phyloP scores from a whole-genome alignment of 208 protist genomes.

The Trypanosoma caninum region DNA sequence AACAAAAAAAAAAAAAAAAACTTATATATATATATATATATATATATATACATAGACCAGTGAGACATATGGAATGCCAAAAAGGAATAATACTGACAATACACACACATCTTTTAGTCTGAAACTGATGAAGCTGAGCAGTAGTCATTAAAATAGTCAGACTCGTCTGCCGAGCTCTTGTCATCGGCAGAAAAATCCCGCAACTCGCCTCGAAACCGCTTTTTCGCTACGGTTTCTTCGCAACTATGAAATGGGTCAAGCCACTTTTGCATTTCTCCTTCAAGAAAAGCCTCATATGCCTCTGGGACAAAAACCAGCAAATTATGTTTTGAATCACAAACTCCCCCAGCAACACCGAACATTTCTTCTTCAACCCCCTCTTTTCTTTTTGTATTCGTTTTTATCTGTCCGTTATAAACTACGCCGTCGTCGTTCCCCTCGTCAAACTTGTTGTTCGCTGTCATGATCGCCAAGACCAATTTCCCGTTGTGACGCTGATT shows the following conservation, averaged over 20 bases:
- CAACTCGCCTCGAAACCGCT: background rate
- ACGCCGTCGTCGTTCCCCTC: background rate
- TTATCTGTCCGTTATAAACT: too few relatives aligned
- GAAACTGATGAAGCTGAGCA: slow-evolving; percentile 16
- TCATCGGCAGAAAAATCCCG: slow-evolving; percentile 13
- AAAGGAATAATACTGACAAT: background rate
- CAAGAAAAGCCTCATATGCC: slow-evolving; percentile 23
- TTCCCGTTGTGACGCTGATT: slow-evolving; percentile 28
- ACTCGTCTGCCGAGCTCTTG: slow-evolving; percentile 18
- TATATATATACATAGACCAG: background rate
- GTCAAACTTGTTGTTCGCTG: background rate
- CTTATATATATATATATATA: slow-evolving; percentile 1
- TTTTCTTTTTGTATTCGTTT: too few relatives aligned
- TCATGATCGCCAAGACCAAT: slow-evolving; percentile 18
- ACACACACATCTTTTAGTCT: background rate
- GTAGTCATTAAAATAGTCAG: slow-evolving; percentile 5
- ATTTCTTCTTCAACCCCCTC: background rate
- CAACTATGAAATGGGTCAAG: slow-evolving; percentile 28
- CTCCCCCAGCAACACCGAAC: background rate
- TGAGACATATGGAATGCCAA: slow-evolving; percentile 18
- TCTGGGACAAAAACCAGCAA: slow-evolving; percentile 29
- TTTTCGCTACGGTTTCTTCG: slow-evolving; percentile 2
- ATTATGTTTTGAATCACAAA: background rate
- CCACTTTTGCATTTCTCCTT: slow-evolving; percentile 39
- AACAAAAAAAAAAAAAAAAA: slow-evolving; percentile 8